Base-by-base conservation (phyloP, 2,329 filamentous ascomycete genomes). In the Ceratocystis huliohia region DNA sequence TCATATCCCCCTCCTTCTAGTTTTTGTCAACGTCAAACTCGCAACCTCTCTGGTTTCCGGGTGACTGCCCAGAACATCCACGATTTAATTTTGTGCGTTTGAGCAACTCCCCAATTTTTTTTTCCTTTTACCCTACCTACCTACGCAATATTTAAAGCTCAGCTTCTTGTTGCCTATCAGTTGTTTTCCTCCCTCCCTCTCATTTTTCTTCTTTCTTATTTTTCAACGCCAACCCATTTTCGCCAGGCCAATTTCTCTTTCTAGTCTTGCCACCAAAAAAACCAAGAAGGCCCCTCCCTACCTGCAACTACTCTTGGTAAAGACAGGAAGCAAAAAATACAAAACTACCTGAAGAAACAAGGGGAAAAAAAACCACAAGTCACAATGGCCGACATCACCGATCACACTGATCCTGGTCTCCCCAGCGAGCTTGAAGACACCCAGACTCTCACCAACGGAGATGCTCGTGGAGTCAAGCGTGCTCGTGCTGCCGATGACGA, bases 401-500 rank as follows among this genome's bases (percentile, higher is more conserved):
- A 88, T 74, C 86, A 88, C 75, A 85, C 89, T 81, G 86, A 88
- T 73, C 86, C 89, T 75, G 85, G 85, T 72, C 88, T 88, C 72
- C 25, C 56, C 15, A 85, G 84, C 72, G 87, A 88, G 72, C 83
- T 88, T 74, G 88, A 91, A 73, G 88, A 91, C 72, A 76, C 83
- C 71, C 85, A 89, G 74, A 79, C 83, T 71, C 81, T 84, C 72
- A 80, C 80, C 72, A 81, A 81, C 73, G 76, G 78, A 71, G 88
- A 92, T 74, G 84, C 79, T 77, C 90, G 92, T 75, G 91, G 91
- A 76, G 84, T 91, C 78, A 97, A 97, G 84, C 90, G 94, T 75
- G 86, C 89, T 70, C 87, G 88, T 72, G 84, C 86, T 65, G 86
- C 87, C 73, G 93, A 97, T 75, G 94, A 97, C 75, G 94, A 97